Base-by-base conservation (phyloP, 2,329 filamentous ascomycete genomes). In the Drechslerella stenobrocha region DNA sequence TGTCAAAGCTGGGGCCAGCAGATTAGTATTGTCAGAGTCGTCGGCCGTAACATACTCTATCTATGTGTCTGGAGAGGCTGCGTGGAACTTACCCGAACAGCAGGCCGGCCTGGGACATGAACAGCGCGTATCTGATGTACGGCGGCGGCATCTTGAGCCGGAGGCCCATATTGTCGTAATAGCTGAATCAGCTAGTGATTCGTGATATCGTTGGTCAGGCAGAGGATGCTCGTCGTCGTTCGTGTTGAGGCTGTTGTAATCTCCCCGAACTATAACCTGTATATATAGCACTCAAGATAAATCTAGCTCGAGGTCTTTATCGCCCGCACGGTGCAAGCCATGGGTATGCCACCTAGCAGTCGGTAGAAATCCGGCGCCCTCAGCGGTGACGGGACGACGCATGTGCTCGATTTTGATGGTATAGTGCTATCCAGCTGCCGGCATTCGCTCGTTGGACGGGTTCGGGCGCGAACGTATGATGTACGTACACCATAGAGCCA, bases 1-100 rank as follows among this genome's bases (percentile, higher is more conserved):
- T 82, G 57, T 82, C 80, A 13, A 77, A 74, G 0, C 74, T 75
- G 9, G 26, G 13, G 6, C 9, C 44, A 20, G 2, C 22, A 47
- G 5, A n/a, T n/a, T n/a, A n/a, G n/a, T n/a, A 22, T 5, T 24
- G 9, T 51, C 9, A 30, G 15, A 51, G n/a, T n/a, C n/a, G n/a
- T n/a, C n/a, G n/a, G n/a, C n/a, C n/a, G n/a, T 30, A 18, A 20
- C 4, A 26, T 24, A 23, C 42, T 30, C 3, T 7, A 37, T 50
- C 13, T 34, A 18, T 11, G 37, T 20, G 23, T 28, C 34, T n/a
- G 15, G 8, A 15, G 11, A 52, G 11, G 11, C 24, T 2, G n/a
- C n/a, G 26, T 2, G 8, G 18, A 53, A 52, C 55, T 37, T 32
- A 67, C 63, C 63, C 50, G 35, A 67, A 67, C 4, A 67, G 34